Conservation (phyloP, 495 filamentous ascomycete genomes). For the Hypoxylon fuscum region DNA sequence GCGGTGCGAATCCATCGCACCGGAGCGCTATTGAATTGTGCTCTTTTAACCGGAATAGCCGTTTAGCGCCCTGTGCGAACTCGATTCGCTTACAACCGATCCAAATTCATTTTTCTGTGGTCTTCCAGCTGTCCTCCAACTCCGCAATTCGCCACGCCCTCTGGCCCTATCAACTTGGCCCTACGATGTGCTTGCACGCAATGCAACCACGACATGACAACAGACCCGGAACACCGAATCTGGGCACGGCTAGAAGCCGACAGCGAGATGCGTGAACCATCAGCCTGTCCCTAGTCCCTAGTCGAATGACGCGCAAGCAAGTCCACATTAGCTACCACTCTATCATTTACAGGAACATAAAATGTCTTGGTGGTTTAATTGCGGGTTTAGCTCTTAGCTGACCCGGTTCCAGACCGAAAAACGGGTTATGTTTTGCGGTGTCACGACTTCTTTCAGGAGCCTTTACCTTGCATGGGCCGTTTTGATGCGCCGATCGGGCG, state of each 20-base stretch:
- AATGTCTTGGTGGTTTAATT: conserved; percentile 15
- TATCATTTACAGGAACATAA: conserved; percentile 22
- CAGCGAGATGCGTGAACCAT: conserved; percentile 19
- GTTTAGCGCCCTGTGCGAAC: conserved; percentile 17
- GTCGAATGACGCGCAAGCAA: conserved; percentile 39
- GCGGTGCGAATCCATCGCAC: conserved; percentile 20
- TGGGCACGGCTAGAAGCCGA: conserved; percentile 29
- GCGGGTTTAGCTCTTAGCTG: not conserved
- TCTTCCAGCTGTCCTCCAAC: conserved; percentile 32
- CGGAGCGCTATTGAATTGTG: conserved; percentile 12
- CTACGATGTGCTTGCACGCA: conserved; percentile 33
- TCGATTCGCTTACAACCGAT: conserved; percentile 22
- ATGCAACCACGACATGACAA: conserved; percentile 36
- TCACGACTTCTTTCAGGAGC: conserved; percentile 5
- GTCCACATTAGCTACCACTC: conserved; percentile 31
- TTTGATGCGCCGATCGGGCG: conserved; percentile 9
- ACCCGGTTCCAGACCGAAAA: conserved; percentile 19
- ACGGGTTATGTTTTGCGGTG: conserved; percentile 7
- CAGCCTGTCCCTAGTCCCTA: conserved; percentile 17
- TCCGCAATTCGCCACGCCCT: conserved; percentile 39
- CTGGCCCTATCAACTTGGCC: conserved; percentile 25
- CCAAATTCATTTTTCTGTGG: not conserved
- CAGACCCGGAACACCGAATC: conserved; percentile 25
- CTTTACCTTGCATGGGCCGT: conserved; percentile 19
- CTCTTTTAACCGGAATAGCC: conserved; percentile 38